Base-by-base conservation (phyloP, 23 red algal species). In the Gracilariopsis chorda region DNA sequence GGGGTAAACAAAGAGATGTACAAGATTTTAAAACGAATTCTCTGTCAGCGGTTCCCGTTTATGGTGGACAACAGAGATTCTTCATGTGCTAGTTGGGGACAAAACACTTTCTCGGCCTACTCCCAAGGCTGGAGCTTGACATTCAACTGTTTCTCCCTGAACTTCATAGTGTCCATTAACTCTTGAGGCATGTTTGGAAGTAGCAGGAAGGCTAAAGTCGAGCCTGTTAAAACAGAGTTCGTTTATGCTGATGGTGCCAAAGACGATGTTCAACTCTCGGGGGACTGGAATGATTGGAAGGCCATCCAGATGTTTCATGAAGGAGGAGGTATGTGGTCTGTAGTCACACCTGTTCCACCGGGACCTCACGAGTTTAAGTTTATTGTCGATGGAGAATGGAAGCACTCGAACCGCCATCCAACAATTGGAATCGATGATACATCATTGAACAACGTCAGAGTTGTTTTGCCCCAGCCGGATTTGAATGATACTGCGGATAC, bases 251-350 rank as follows among this genome's bases (percentile, higher is more conserved):
- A 98, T 51, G 95, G 95, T 24, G 95, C 95, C 9, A 91, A 94
- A 48, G 95, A 98, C 41, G 95, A 98, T 55, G 95, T 98, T 13
- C 92, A 94, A 46, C 82, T 98, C 39, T 98, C 95, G 0, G 95
- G 95, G 27, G 95, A 98, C 63, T 98, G 95, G 95, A 98, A 94
- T 83, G 92, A 98, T 78, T 98, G 95, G 95, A 92, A 89, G 86
- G 91, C 95, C 17, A 98, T 98, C 48, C 95, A 98, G 62, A 98
- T 98, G 95, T 98, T 94, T 88, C 74, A 88, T 43, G 85, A 88
- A 67, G 78, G 78, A 28, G 90, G 86, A 44, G 95, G 95, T 57
- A 71, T 98, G 48, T 98, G 95, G 95, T 98, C 95, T 4, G 95
- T 98, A 35, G 95, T 98, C 12, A 98, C 95, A 34, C 95, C 90